Conservation (phyloP, 1,284 basidiomycete species). For the Neonothopanus nambi region DNA sequence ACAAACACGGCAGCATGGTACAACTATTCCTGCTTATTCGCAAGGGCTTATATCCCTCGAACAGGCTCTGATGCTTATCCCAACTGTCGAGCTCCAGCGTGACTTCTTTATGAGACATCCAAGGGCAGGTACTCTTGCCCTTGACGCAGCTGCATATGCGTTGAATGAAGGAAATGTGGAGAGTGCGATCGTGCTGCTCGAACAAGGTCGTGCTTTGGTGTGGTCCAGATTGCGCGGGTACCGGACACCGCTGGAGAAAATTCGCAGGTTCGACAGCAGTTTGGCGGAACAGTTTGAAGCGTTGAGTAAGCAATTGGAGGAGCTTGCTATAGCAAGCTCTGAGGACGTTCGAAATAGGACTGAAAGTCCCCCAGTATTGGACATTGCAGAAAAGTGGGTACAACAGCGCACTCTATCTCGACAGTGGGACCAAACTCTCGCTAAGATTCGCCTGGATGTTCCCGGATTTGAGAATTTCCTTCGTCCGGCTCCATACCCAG, state of each 20-base stretch:
- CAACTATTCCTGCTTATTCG: neutral
- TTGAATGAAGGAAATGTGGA: constrained; percentile 33
- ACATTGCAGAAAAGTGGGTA: constrained; percentile 9
- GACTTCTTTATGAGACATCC: neutral
- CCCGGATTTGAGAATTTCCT: constrained; percentile 31
- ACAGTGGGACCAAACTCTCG: constrained; percentile 20
- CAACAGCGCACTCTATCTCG: constrained; percentile 22
- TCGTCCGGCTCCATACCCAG: constrained; percentile 21
- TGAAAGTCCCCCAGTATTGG: neutral
- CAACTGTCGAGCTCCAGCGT: constrained; percentile 16
- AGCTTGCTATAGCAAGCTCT: neutral
- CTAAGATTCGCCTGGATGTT: constrained; percentile 25
- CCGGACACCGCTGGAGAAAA: constrained; percentile 20
- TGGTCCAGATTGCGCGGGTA: constrained; percentile 28
- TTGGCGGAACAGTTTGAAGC: neutral
- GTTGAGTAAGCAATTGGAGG: neutral
- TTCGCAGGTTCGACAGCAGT: constrained; percentile 11
- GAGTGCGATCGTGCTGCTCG: constrained; percentile 34
- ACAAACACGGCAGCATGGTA: neutral
- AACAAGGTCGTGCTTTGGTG: constrained; percentile 31
- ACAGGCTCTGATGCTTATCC: neutral
- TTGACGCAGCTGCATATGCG: constrained; percentile 35
- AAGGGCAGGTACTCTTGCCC: constrained; percentile 14
- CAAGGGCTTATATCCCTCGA: neutral
- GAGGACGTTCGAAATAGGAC: neutral